Percentiles rank a stretch among this genome's conserved stretches.
Conservation (phyloP, 257 asterid species). For the Plectranthus barbatus region DNA sequence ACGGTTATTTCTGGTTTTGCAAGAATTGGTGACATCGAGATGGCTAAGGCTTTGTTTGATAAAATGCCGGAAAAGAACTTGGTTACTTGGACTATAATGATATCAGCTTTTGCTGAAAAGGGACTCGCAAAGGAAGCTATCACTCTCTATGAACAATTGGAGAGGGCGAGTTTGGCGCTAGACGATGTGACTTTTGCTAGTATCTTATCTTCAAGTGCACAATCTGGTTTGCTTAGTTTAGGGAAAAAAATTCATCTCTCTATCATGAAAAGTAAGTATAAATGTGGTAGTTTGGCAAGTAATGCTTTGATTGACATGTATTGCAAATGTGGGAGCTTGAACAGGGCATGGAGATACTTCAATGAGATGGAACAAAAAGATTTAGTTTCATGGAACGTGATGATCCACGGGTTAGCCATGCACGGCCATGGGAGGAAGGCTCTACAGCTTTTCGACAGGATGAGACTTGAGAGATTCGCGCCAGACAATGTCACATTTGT, state of each 20-base stretch:
- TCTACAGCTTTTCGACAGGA: slow-evolving; percentile 41
- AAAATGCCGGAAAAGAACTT: slow-evolving; percentile 72
- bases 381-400: slow-evolving; percentile 68
- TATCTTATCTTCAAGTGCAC: slow-evolving; percentile 62
- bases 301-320: slow-evolving; percentile 81
- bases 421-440: slow-evolving; percentile 66
- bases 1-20: slow-evolving; percentile 59
- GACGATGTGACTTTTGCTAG: slow-evolving; percentile 56
- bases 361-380: slow-evolving; percentile 40
- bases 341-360: slow-evolving; percentile 41
- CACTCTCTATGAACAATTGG: slow-evolving; percentile 44
- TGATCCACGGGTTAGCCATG: slow-evolving; percentile 72
- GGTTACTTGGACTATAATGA: slow-evolving; percentile 71
- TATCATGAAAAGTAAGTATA: slow-evolving; percentile 19
- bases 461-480: slow-evolving; percentile 47
- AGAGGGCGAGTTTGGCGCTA: slow-evolving; percentile 21
- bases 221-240: slow-evolving; percentile 56
- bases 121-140: slow-evolving; percentile 63
- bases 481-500: slow-evolving; percentile 70
- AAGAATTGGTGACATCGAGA: slow-evolving; percentile 55
- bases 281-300: slow-evolving; percentile 29
- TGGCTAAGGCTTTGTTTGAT: slow-evolving; percentile 65
- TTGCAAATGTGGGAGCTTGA: slow-evolving; percentile 74
- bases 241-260: slow-evolving; percentile 64
- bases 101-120: slow-evolving; percentile 60